A percentile compares a stretch with the other conserved stretches of the same genome.
phyloP scores from a whole-genome alignment of 805 yeast species.

The Blastobotrys mokoenaii region DNA sequence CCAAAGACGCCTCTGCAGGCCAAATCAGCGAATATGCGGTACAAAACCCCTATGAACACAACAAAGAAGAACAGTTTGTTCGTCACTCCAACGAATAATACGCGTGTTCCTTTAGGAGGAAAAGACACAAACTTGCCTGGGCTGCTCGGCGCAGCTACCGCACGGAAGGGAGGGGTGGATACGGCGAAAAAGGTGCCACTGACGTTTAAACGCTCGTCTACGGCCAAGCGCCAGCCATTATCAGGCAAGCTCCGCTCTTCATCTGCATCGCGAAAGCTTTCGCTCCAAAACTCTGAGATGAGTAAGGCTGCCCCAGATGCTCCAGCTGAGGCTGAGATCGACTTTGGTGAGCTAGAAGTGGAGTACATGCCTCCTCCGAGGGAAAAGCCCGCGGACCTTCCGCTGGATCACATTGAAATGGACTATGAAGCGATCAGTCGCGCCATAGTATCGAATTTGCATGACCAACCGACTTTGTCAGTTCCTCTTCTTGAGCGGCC shows the following conservation, averaged over 20 bases:
- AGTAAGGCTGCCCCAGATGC: neutral
- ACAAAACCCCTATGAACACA: neutral
- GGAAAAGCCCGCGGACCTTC: slow-evolving; percentile 8
- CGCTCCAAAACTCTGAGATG: too few relatives aligned
- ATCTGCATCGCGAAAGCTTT: slow-evolving; percentile 2
- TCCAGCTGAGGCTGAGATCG: slow-evolving; percentile 1
- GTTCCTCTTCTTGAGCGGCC: slow-evolving; percentile 1
- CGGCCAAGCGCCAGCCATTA: slow-evolving; percentile 7
- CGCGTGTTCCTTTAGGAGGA: slow-evolving; percentile 19
- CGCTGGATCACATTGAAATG: slow-evolving; percentile 14
- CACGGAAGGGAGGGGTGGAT: neutral
- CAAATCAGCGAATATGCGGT: slow-evolving; percentile 1
- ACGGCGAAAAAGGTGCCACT: neutral
- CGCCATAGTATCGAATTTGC: neutral
- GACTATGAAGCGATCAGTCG: slow-evolving; percentile 10
- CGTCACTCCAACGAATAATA: slow-evolving; percentile 10
- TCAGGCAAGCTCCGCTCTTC: slow-evolving; percentile 1
- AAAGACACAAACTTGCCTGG: slow-evolving; percentile 14
- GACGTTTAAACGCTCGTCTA: neutral
- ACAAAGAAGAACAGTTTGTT: neutral
- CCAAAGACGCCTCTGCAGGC: slow-evolving; percentile 10
- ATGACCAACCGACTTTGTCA: neutral
- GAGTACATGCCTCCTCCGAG: slow-evolving; percentile 13
- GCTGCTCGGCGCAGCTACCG: neutral
- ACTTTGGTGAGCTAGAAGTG: slow-evolving; percentile 10